Conservation (phyloP, 192 early-diverging fungal genomes). For the Coemansia furcata region DNA sequence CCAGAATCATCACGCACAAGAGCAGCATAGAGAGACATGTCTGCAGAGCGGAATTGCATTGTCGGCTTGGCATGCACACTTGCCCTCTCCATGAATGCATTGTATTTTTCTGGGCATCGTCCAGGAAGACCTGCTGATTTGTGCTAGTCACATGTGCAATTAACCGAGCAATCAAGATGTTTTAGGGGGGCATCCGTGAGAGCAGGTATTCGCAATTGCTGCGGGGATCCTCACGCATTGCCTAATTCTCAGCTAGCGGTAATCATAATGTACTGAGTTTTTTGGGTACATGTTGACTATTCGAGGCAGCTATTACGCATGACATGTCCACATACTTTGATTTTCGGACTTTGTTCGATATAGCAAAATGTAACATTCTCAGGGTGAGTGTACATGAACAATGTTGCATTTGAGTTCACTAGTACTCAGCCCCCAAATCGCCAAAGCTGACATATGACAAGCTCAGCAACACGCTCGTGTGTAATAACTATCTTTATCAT, state of each 20-base stretch:
- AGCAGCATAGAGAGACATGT: neutral
- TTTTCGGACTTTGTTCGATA: too few relatives aligned
- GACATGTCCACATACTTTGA: too few relatives aligned
- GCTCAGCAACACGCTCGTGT: neutral
- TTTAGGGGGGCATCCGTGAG: neutral
- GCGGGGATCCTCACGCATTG: neutral
- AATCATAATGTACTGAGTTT: neutral
- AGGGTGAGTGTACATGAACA: neutral
- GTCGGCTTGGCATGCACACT: neutral
- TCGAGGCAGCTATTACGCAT: too few relatives aligned
- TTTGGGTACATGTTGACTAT: too few relatives aligned
- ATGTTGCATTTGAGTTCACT: neutral
- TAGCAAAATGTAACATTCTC: too few relatives aligned
- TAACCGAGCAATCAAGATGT: neutral
- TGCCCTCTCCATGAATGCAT: neutral
- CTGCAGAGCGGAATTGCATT: conserved; percentile 5
- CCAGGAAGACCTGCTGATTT: neutral
- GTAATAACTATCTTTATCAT: neutral
- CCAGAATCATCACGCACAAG: neutral
- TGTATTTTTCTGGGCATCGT: neutral
- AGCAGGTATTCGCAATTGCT: neutral
- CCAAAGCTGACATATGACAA: neutral
- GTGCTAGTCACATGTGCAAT: neutral
- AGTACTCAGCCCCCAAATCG: neutral
- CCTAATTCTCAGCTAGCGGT: neutral